A percentile compares a stretch with the other conserved stretches of the same genome.
phyloP scores from a whole-genome alignment of 805 yeast genomes.

The Candida stauntonica region DNA sequence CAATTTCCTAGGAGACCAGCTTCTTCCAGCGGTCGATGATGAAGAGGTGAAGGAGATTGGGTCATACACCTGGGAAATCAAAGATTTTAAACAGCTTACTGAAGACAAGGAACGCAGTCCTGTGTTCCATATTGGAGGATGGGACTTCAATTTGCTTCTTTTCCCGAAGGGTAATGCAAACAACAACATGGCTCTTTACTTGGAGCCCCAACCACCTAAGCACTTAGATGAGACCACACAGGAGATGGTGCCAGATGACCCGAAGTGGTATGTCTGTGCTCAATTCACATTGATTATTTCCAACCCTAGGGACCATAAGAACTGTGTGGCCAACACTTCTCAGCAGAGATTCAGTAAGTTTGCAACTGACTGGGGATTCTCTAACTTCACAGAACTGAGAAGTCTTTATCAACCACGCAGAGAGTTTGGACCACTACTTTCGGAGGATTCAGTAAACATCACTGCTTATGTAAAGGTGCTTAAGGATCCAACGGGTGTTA shows the following conservation, averaged over 20 bases:
- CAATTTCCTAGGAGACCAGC: slow-evolving; percentile 14
- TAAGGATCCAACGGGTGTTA: slow-evolving; percentile 87
- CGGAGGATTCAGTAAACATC: slow-evolving; percentile 57
- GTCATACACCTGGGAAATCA: slow-evolving; percentile 37
- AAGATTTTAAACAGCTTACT: slow-evolving; percentile 26
- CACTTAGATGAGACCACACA: slow-evolving; percentile 25
- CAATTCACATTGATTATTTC: slow-evolving; percentile 84
- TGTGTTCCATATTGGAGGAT: slow-evolving; percentile 53
- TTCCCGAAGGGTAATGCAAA: slow-evolving; percentile 74
- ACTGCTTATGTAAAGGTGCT: slow-evolving; percentile 74
- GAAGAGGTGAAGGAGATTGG: slow-evolving; percentile 30
- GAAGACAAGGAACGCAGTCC: slow-evolving; percentile 35
- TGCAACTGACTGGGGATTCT: slow-evolving; percentile 96
- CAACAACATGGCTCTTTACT: slow-evolving; percentile 62
- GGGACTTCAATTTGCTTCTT: slow-evolving; percentile 63
- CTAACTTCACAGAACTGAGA: slow-evolving; percentile 60
- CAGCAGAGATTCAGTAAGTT: slow-evolving; percentile 71
- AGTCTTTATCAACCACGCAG: slow-evolving; percentile 27
- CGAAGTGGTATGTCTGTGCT: slow-evolving; percentile 84
- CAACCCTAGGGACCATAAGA: slow-evolving; percentile 66
- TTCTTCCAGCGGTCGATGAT: slow-evolving; percentile 27
- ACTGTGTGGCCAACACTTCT: slow-evolving; percentile 59
- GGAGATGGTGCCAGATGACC: slow-evolving; percentile 31
- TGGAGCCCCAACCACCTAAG: slow-evolving; percentile 60
- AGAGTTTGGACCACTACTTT: slow-evolving; percentile 32